A percentile compares a stretch with the other conserved stretches of the same genome.
These are phyloP conservation scores for Proliferodiscus dingleyae DNA, from an alignment of 2,329 filamentous ascomycete genomes.

Conservation along the genomic window DNA sequence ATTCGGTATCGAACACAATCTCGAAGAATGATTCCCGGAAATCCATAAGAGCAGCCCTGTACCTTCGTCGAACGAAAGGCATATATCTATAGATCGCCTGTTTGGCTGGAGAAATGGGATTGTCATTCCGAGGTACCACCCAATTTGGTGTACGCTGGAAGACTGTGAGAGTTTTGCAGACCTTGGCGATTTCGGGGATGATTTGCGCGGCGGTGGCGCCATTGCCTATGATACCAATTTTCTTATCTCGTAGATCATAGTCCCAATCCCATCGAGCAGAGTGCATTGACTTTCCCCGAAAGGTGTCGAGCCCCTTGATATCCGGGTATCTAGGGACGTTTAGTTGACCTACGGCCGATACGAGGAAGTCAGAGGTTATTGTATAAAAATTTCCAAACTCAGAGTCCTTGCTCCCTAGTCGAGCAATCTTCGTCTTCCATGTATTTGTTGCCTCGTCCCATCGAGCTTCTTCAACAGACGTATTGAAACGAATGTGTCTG, in stretches of 20 bases:
- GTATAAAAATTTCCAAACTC: conserved; percentile 48
- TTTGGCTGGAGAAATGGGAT: conserved; percentile 35
- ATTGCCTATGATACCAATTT: conserved; percentile 55
- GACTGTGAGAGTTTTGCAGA: conserved; percentile 44
- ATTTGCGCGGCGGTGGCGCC: conserved; percentile 56
- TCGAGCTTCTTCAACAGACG: conserved; percentile 44
- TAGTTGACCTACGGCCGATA: conserved; percentile 54
- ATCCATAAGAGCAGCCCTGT: conserved; percentile 49
- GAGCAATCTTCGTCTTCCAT: conserved; percentile 46
- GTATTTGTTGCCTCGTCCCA: conserved; percentile 50
- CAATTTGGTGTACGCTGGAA: conserved; percentile 57
- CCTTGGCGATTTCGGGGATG: conserved; percentile 49
- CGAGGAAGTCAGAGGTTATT: conserved; percentile 50
- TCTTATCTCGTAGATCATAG: conserved; percentile 48
- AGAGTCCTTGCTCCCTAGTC: conserved; percentile 48
- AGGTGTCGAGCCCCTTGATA: conserved; percentile 42
- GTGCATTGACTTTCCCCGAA: conserved; percentile 45
- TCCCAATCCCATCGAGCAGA: conserved; percentile 57
- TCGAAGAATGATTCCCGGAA: conserved; percentile 45
- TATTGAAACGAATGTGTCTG: conserved; percentile 54
- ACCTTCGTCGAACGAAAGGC: conserved; percentile 45
- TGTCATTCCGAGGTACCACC: conserved; percentile 50
- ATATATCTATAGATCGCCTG: conserved; percentile 35
- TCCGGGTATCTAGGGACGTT: conserved; percentile 51
- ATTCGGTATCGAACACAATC: conserved; percentile 33